phyloP scores from a whole-genome alignment of 2,329 filamentous ascomycete genomes.

The Colletotrichum sp. region DNA sequence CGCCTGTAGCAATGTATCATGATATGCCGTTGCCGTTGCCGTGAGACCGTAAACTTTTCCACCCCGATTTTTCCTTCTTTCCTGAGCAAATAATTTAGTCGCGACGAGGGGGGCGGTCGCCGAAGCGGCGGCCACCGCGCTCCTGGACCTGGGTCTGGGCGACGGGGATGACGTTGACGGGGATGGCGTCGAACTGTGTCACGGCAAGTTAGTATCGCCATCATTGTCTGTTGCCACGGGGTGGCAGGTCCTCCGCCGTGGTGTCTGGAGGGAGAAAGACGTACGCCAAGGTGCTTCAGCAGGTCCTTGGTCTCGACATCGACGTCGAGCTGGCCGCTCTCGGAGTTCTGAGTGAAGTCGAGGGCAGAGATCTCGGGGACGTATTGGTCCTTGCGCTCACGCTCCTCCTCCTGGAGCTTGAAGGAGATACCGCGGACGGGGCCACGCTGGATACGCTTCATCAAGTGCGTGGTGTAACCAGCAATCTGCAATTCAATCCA shows the following conservation, averaged over 20 bases:
- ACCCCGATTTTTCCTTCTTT: slow-evolving; percentile 18
- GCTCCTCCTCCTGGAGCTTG: slow-evolving; percentile 99
- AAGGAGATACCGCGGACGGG: slow-evolving; percentile 99
- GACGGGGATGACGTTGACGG: slow-evolving; percentile 93
- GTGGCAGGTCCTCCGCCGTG: not conserved
- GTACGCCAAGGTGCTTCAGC: slow-evolving; percentile 97
- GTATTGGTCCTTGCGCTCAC: slow-evolving; percentile 99
- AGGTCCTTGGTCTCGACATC: slow-evolving; percentile 99
- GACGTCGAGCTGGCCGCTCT: slow-evolving; percentile 92
- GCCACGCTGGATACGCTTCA: slow-evolving; percentile 99
- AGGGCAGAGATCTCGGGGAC: slow-evolving; percentile 98
- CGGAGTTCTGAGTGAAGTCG: slow-evolving; percentile 94
- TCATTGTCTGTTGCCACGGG: not conserved
- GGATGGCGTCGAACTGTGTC: slow-evolving; percentile 89
- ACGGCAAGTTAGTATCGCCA: slow-evolving; percentile 29
- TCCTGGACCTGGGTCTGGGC: slow-evolving; percentile 86
- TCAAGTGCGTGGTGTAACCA: slow-evolving; percentile 97
- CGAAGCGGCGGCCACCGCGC: slow-evolving; percentile 78
- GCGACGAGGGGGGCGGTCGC: slow-evolving; percentile 61
- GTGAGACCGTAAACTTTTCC: slow-evolving; percentile 36
- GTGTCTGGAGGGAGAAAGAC: slow-evolving; percentile 45
- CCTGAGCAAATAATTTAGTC: slow-evolving; percentile 38
- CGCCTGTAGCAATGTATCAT: slow-evolving; percentile 50
- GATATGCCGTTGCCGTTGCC: slow-evolving; percentile 45
- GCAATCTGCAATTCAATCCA: slow-evolving; percentile 69